phyloP scores from a whole-genome alignment of 1,139 yeast genomes.

The Taphrina communis region DNA sequence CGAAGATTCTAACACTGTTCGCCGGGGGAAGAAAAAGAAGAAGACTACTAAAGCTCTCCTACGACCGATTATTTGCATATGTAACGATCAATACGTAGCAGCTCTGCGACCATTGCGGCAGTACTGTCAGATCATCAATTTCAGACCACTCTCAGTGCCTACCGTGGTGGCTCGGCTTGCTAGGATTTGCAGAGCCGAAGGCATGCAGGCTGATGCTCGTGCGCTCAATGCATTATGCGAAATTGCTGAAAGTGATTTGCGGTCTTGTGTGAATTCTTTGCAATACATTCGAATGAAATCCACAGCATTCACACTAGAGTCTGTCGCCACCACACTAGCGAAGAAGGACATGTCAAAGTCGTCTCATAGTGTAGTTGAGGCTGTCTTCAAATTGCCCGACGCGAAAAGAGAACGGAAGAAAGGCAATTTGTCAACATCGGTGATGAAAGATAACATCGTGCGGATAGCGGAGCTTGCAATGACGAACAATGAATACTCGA shows the following conservation, averaged over 20 bases:
- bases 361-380: slow-evolving; percentile 37
- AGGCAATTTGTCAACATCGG: slow-evolving; percentile 9
- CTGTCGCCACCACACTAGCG: slow-evolving; percentile 39
- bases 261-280: slow-evolving; percentile 82
- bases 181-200: slow-evolving; percentile 60
- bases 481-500: slow-evolving; percentile 62
- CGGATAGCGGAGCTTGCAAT: slow-evolving; percentile 58
- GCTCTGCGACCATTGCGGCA: slow-evolving; percentile 76
- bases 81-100: slow-evolving; percentile 80
- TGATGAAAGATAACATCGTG: slow-evolving; percentile 54
- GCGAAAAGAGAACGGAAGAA: slow-evolving; percentile 38
- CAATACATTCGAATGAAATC: slow-evolving; percentile 54
- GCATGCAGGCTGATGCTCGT: slow-evolving; percentile 52
- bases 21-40: slow-evolving; percentile 49
- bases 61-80: slow-evolving; percentile 89
- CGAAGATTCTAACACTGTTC: slow-evolving; percentile 42
- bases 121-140: slow-evolving; percentile 70
- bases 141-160: slow-evolving; percentile 64
- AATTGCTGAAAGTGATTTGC: slow-evolving; percentile 77
- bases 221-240: slow-evolving; percentile 65
- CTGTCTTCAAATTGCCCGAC: slow-evolving; percentile 30
- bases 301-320: slow-evolving; percentile 21
- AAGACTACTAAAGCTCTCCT: slow-evolving; percentile 57
- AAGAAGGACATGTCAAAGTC: slow-evolving; percentile 42
- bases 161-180: slow-evolving; percentile 59